Evolutionary conservation across 176 grass and related monocot species (phyloP), one percentile per base, ranked within the genome.

Genomic region (Tillandsia leiboldiana): DNA sequence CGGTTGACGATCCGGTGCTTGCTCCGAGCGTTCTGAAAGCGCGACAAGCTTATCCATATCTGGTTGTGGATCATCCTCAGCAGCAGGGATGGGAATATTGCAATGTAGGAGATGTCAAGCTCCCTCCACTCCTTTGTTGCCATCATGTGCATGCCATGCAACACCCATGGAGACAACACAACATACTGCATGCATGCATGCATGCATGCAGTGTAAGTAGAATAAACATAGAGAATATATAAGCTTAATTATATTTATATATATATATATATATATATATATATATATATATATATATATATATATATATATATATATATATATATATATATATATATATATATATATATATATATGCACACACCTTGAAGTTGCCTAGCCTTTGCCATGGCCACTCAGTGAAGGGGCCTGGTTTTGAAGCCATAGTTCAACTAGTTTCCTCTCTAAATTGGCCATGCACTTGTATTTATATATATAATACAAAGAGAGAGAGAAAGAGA

Each of bases 311-410:
- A 0, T 29, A 29, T 0, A 29, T 29, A 29, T 29, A 29, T 2
- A 2, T 29, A 33, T 33, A n/a, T 28, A 2, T 29, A 29, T 29
- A 0, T 29, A 29, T 0, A 29, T 29, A 29, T 29, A 29, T 2
- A 2, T 29, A 33, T 33, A 4, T 33, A 33, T 33, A 33, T 5
- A 0, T 33, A 5, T 11, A 20, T 17, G 1, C 22, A 47, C 26
- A 61, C 71, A 96, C 91, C 91, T 96, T 96, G 80, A 96, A 91
- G 74, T 72, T 88, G 56, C 91, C 91, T n/a, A 96, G 88, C 72
- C 81, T 83, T 51, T 88, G 86, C 91, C 91, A 96, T 75, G 91
- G 91, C 91, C 91, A 96, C 72, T 88, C 85, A 15, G 77, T 96
- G 80, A 96, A 84, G 57, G 84, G 69, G 52, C 91, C 91, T 15